Percentiles rank a stretch among this genome's conserved stretches.
Evolutionary conservation across 2,329 filamentous ascomycete genomes (phyloP).

Genomic region (Mycosphaerella arachidis): DNA sequence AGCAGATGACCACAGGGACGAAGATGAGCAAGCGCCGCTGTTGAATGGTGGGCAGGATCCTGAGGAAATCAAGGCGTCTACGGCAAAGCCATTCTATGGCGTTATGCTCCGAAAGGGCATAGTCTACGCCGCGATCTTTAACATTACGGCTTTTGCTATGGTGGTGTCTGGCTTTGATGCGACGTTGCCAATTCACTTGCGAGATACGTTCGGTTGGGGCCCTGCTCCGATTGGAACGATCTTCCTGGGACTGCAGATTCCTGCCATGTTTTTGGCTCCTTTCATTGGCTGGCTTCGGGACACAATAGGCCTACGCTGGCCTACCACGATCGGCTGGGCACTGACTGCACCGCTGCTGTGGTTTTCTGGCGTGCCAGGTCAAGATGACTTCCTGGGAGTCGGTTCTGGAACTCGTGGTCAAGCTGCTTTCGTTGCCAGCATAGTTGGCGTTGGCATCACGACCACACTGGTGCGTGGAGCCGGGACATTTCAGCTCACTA

Average conservation of each 20-base stretch:
- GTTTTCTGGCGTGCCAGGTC: slow-evolving; percentile 18
- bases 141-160: slow-evolving; percentile 12
- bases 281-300: slow-evolving; percentile 18
- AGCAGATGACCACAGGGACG: background rate
- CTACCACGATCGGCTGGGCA: slow-evolving; percentile 16
- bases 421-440: slow-evolving; percentile 13
- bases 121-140: slow-evolving; percentile 12
- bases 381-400: slow-evolving; percentile 12
- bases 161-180: slow-evolving; percentile 18
- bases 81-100: slow-evolving; percentile 8
- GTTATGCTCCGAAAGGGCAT: slow-evolving; percentile 9
- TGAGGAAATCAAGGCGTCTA: background rate
- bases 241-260: slow-evolving; percentile 18
- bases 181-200: slow-evolving; percentile 16
- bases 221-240: slow-evolving; percentile 15
- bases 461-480: slow-evolving; percentile 13
- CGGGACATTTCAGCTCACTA: slow-evolving; percentile 17
- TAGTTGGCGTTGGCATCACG: slow-evolving; percentile 13
- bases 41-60: background rate
- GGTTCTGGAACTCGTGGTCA: slow-evolving; percentile 8
- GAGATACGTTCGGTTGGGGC: slow-evolving; percentile 15
- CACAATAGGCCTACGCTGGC: slow-evolving; percentile 15
- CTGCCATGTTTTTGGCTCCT: slow-evolving; percentile 14
- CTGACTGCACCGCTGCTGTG: slow-evolving; percentile 14
- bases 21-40: background rate